These are phyloP conservation scores for Cryphonectria naterciae DNA, from an alignment of 2,329 filamentous ascomycete species.

Conservation along the genomic window DNA sequence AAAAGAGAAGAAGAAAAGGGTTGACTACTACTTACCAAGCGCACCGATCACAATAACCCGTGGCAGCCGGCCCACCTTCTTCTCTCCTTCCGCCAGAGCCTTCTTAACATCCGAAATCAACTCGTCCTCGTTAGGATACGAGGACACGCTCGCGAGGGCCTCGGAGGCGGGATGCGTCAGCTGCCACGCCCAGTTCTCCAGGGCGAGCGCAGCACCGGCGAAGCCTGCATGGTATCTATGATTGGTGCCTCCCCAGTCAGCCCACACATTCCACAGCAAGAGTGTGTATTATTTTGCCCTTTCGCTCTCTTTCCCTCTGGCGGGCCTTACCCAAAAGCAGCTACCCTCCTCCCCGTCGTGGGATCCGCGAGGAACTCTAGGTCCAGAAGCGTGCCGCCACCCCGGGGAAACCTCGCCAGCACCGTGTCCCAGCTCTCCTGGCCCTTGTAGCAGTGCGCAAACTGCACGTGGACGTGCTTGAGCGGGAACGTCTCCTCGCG, in stretches of 20 bases:
- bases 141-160: slow-evolving; percentile 67
- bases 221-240: slow-evolving; percentile 29
- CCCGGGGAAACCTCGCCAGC: slow-evolving; percentile 77
- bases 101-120: slow-evolving; percentile 77
- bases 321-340: slow-evolving; percentile 65
- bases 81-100: slow-evolving; percentile 66
- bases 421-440: slow-evolving; percentile 80
- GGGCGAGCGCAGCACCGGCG: slow-evolving; percentile 67
- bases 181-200: slow-evolving; percentile 85
- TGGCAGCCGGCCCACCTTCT: slow-evolving; percentile 68
- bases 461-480: slow-evolving; percentile 73
- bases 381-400: slow-evolving; percentile 78
- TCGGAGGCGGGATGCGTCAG: slow-evolving; percentile 64
- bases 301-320: not conserved
- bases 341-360: slow-evolving; percentile 69
- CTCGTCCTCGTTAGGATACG: slow-evolving; percentile 74
- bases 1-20: too few relatives aligned
- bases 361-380: slow-evolving; percentile 81
- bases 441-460: slow-evolving; percentile 76
- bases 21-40: slow-evolving; percentile 20
- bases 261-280: too few relatives aligned
- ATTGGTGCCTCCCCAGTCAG: not conserved
- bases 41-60: slow-evolving; percentile 82
- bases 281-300: too few relatives aligned
- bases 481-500: slow-evolving; percentile 73